Base-by-base conservation (phyloP, 2,329 filamentous ascomycete species). In the Colletotrichum gigasporum region DNA sequence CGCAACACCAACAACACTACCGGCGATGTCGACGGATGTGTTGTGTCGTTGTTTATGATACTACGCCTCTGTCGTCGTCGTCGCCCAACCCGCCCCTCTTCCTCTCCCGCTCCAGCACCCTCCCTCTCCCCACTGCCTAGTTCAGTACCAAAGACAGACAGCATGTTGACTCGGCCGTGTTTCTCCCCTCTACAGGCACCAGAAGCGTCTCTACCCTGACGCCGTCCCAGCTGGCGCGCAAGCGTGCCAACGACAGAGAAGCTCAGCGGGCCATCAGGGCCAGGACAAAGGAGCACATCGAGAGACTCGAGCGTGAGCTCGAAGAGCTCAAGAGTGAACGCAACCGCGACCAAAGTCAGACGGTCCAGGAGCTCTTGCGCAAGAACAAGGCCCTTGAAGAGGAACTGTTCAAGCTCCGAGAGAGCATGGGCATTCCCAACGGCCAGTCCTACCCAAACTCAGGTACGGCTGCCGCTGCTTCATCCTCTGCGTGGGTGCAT, bases 191-290 rank as follows among this genome's bases (percentile, higher is more conserved):
- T 22, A 34, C 50, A 84, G 86, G 85, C 48, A 86, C 91, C 63
- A 88, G 93, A 69, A 94, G 92, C 68, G 94, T 97, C 59, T 93
- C 93, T 68, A 95, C 92, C 72, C 84, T 97, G 74, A 96, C 93
- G 10, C 91, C 93, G 5, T 91, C 94, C 66, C 94, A 97, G 78
- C 86, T 97, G 63, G 92, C 91, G 28, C 91, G 94, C 77, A 97
- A 97, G 82, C 86, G 94, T 68, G 92, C 93, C 72, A 97, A 97
- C 80, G 94, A 97, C 76, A 88, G 94, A 66, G 93, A 97, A 78
- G 94, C 94, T 41, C 94, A 97, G 79, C 87, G 94, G 51, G 92
- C 92, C 41, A 97, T 97, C 68, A 85, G 94, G 51, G 92, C 94
- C 76, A 87, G 94, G 70, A 97, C 94, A 37, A 95, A 94, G 80